phyloP scores from a whole-genome alignment of 176 grass and related monocot genomes.

The barley (Hordeum vulgare) region DNA sequence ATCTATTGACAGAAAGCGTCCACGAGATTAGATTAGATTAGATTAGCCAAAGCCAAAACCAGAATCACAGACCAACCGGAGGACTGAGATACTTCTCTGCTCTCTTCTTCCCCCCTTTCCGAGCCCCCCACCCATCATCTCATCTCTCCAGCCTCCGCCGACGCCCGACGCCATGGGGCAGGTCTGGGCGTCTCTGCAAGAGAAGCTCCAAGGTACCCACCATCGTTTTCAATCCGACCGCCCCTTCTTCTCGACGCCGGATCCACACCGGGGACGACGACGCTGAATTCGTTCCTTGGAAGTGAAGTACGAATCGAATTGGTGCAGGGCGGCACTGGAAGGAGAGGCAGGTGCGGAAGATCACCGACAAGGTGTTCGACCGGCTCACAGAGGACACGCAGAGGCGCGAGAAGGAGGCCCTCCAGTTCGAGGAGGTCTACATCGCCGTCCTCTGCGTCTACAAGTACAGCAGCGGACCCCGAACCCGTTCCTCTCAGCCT shows the following conservation, averaged over 20 bases:
- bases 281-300: too few relatives aligned
- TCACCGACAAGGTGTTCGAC: slow-evolving; percentile 77
- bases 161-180: slow-evolving; percentile 57
- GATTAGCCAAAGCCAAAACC: not conserved
- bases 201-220: slow-evolving; percentile 64
- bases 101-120: not conserved
- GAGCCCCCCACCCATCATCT: not conserved
- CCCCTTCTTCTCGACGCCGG: not conserved
- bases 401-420: slow-evolving; percentile 36
- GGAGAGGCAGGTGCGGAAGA: slow-evolving; percentile 88
- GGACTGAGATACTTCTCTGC: not conserved
- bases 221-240: not conserved
- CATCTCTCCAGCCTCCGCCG: not conserved
- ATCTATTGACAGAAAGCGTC: not conserved
- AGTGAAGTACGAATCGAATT: not conserved
- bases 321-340: slow-evolving; percentile 70
- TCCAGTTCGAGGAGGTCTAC: slow-evolving; percentile 85
- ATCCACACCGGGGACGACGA: too few relatives aligned
- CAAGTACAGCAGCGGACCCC: slow-evolving; percentile 74
- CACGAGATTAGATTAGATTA: not conserved
- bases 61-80: slow-evolving; percentile 1
- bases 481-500: not conserved
- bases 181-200: slow-evolving; percentile 54
- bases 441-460: slow-evolving; percentile 94
- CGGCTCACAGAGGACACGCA: slow-evolving; percentile 45